Evolutionary conservation across 768 basidiomycete species (phyloP).

Genomic region (Omphalotus guepiniiformis): DNA sequence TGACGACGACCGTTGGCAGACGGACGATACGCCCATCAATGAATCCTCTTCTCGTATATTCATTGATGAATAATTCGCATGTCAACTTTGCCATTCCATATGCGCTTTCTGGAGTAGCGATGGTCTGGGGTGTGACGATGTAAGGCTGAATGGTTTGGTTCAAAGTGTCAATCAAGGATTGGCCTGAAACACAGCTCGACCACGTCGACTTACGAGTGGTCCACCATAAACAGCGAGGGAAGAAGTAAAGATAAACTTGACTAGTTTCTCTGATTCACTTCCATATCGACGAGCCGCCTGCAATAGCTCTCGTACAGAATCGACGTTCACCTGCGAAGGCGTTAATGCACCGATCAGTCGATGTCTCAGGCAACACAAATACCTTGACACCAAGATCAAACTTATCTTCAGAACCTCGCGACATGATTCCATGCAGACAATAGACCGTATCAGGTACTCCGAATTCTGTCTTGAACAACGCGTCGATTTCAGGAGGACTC

Average conservation of each 20-base stretch:
- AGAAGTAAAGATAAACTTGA: slow-evolving; percentile 58
- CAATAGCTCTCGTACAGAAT: slow-evolving; percentile 45
- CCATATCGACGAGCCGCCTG: slow-evolving; percentile 31
- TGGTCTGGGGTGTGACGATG: slow-evolving; percentile 42
- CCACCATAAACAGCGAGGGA: slow-evolving; percentile 60
- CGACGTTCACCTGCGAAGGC: slow-evolving; percentile 46
- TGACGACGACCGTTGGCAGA: slow-evolving; percentile 55
- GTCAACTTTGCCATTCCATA: slow-evolving; percentile 57
- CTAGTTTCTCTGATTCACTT: slow-evolving; percentile 15
- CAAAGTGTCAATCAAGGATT: too few relatives aligned
- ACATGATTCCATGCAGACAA: slow-evolving; percentile 59
- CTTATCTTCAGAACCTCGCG: slow-evolving; percentile 55
- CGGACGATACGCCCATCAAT: slow-evolving; percentile 57
- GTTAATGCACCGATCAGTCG: not conserved
- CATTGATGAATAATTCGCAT: slow-evolving; percentile 53
- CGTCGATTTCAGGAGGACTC: slow-evolving; percentile 28
- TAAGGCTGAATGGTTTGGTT: slow-evolving; percentile 27
- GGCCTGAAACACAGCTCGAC: too few relatives aligned
- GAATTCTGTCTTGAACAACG: slow-evolving; percentile 33
- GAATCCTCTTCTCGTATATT: slow-evolving; percentile 54
- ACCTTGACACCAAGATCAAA: slow-evolving; percentile 54
- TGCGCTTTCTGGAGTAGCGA: slow-evolving; percentile 50
- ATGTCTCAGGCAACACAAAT: not conserved
- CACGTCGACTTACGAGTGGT: slow-evolving; percentile 31
- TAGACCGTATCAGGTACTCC: slow-evolving; percentile 42